Percentiles rank a stretch among this genome's conserved stretches.
These are phyloP conservation scores for Nidularia pulvinata DNA, from an alignment of 768 basidiomycete species.

Conservation along the genomic window DNA sequence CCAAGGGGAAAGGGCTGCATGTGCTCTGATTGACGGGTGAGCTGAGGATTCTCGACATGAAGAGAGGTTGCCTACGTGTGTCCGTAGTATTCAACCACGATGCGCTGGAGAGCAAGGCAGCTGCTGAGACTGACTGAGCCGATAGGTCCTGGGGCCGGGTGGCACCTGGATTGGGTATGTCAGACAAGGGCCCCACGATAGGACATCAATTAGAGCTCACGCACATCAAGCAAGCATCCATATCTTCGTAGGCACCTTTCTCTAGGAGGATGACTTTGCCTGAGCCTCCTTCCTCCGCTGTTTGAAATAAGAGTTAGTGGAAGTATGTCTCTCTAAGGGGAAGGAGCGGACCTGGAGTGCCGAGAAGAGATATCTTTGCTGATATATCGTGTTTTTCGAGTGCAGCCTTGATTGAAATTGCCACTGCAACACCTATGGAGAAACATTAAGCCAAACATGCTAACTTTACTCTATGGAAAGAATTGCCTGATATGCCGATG, in stretches of 20 bases:
- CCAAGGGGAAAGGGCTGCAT: conserved; percentile 82
- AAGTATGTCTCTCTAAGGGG: too few species aligned
- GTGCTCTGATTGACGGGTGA: conserved; percentile 55
- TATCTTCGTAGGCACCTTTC: conserved; percentile 70
- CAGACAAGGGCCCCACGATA: neutral
- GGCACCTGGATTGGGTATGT: conserved; percentile 55
- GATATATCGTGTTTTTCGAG: conserved; percentile 61
- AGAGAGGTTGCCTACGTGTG: conserved; percentile 56
- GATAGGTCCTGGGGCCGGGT: conserved; percentile 78
- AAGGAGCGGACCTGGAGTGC: conserved; percentile 64
- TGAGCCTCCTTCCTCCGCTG: conserved; percentile 79
- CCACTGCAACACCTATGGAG: conserved; percentile 62
- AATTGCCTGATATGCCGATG: conserved; percentile 62
- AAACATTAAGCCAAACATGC: neutral
- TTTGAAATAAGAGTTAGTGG: neutral
- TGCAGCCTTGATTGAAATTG: conserved; percentile 65
- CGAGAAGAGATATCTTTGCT: conserved; percentile 71
- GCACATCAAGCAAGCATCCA: conserved; percentile 79
- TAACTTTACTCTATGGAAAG: neutral
- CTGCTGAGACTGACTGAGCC: conserved; percentile 65
- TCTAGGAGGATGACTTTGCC: conserved; percentile 76
- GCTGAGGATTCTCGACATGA: too few species aligned
- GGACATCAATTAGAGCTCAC: conserved; percentile 5
- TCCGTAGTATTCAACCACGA: conserved; percentile 67
- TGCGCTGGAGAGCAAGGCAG: conserved; percentile 59